Evolutionary conservation across 139 green algal species (phyloP).

Genomic region (Astrephomene gubernaculifera): DNA sequence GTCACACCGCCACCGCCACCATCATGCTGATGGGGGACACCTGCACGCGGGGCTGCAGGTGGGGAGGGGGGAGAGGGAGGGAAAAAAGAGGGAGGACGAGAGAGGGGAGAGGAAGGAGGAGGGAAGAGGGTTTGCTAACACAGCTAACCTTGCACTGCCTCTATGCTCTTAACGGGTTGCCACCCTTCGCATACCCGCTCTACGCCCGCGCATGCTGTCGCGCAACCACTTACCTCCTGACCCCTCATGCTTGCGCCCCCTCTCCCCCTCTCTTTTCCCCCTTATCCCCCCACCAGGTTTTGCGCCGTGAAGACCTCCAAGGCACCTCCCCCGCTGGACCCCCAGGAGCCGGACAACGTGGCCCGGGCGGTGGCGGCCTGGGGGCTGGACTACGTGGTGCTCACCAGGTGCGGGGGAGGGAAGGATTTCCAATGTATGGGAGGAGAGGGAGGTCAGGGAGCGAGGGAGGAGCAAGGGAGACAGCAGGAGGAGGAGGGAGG

Average conservation of each 20-base stretch:
- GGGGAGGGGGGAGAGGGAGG: neutral
- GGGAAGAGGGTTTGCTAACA: neutral
- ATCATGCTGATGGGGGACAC: slow-evolving; percentile 99
- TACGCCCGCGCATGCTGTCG: too few relatives aligned
- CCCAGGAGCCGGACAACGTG: slow-evolving; percentile 93
- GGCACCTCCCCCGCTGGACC: slow-evolving; percentile 91
- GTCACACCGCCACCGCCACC: slow-evolving; percentile 95
- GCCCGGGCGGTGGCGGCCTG: slow-evolving; percentile 90
- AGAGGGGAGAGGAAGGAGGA: neutral
- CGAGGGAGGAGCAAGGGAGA: too few relatives aligned
- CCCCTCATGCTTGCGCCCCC: too few relatives aligned
- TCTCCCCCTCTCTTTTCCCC: neutral
- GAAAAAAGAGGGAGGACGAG: neutral
- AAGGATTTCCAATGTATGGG: neutral
- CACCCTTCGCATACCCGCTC: too few relatives aligned
- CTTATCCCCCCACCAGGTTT: slow-evolving; percentile 72
- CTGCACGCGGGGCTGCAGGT: slow-evolving; percentile 88
- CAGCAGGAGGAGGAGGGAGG: neutral
- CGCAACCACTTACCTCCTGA: too few relatives aligned
- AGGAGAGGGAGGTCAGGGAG: too few relatives aligned
- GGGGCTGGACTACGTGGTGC: slow-evolving; percentile 98
- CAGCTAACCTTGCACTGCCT: too few relatives aligned
- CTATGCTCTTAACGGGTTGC: too few relatives aligned
- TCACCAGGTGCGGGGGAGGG: slow-evolving; percentile 80
- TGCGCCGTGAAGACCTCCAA: slow-evolving; percentile 95